Evolutionary conservation across 192 early-diverging fungal genomes (phyloP).

Genomic region (Backusella tuberculispora): DNA sequence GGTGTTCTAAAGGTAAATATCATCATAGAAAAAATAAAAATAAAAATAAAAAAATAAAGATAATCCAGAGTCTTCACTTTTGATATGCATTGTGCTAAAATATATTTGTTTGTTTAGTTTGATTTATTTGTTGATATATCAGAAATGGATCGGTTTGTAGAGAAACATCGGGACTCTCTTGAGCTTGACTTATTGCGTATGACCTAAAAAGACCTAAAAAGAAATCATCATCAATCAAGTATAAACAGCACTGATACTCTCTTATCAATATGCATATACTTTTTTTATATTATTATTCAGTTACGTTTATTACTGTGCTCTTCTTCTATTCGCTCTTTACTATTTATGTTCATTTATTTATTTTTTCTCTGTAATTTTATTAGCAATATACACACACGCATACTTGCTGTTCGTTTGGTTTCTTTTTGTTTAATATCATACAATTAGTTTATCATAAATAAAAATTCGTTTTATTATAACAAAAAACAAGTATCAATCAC

Average conservation of each 20-base stretch:
- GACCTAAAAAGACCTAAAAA: background rate
- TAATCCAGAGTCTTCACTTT: background rate
- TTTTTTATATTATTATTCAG: background rate
- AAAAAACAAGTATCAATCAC: background rate
- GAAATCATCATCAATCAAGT: background rate
- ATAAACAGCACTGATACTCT: background rate
- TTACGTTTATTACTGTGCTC: background rate
- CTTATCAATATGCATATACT: background rate
- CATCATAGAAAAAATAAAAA: background rate
- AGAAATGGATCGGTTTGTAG: slow-evolving; percentile 33
- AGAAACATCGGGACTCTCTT: slow-evolving; percentile 29
- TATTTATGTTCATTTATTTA: background rate
- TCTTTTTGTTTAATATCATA: background rate
- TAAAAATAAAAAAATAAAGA: background rate
- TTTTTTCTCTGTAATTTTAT: background rate
- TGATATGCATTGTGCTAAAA: background rate
- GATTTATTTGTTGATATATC: slow-evolving; percentile 37
- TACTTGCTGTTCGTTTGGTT: background rate
- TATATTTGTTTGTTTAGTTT: slow-evolving; percentile 29
- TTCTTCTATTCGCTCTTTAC: slow-evolving; percentile 9
- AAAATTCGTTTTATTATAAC: background rate
- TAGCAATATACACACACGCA: background rate
- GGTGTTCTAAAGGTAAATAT: slow-evolving; percentile 33
- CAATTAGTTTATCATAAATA: background rate
- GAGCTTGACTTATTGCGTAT: slow-evolving; percentile 27